Percentiles rank a stretch among this genome's conserved stretches.
Conservation (phyloP, 2,329 filamentous ascomycete genomes). For the Xylariaceae sp. region DNA sequence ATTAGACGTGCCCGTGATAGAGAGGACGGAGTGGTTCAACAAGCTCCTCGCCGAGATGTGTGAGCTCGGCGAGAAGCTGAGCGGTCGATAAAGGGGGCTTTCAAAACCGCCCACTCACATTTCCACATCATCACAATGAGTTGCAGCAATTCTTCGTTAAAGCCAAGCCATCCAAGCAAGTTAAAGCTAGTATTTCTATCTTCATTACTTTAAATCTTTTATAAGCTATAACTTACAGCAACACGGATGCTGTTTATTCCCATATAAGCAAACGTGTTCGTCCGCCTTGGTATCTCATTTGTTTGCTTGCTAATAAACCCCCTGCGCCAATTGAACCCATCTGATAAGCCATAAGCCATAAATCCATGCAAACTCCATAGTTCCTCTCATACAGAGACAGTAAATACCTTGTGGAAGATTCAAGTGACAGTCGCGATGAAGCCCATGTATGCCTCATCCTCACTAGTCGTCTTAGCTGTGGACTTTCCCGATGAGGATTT, state of each 20-base stretch:
- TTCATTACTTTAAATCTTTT: too few relatives aligned
- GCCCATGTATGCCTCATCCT: conserved; percentile 43
- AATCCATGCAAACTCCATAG: too few relatives aligned
- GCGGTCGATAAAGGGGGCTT: conserved; percentile 19
- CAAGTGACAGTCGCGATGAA: conserved; percentile 40
- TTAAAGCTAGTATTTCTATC: too few relatives aligned
- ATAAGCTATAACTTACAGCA: too few relatives aligned
- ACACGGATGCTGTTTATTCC: neutral
- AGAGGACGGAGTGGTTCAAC: conserved; percentile 66
- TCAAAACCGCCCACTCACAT: too few relatives aligned
- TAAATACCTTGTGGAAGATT: conserved; percentile 6
- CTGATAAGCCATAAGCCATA: too few relatives aligned
- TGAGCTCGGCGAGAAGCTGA: conserved; percentile 46
- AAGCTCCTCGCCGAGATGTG: conserved; percentile 54
- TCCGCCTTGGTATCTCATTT: neutral
- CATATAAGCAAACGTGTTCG: neutral
- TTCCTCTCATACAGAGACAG: neutral
- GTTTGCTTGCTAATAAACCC: neutral
- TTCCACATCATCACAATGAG: too few relatives aligned
- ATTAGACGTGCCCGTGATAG: conserved; percentile 61
- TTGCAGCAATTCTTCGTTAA: too few relatives aligned
- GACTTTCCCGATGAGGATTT: conserved; percentile 18
- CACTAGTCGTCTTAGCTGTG: conserved; percentile 32
- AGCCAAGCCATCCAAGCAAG: too few relatives aligned
- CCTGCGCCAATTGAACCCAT: neutral